Conservation (phyloP, 805 yeast genomes). For the Teunomyces atbi region DNA sequence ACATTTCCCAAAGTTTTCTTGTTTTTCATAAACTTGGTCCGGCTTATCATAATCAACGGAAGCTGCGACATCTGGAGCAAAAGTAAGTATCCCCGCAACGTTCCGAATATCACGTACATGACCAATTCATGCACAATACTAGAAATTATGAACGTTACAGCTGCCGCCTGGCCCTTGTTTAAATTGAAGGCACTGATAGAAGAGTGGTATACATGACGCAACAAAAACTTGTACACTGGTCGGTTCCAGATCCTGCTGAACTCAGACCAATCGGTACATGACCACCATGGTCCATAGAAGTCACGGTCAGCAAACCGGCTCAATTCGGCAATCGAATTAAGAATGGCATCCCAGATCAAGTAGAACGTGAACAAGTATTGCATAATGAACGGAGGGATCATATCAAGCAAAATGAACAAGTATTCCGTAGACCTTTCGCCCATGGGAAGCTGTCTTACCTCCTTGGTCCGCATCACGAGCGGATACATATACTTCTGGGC, state of each 20-base stretch:
- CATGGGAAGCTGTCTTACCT: conserved; percentile 51
- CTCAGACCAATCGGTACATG: conserved; percentile 88
- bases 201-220: conserved; percentile 93
- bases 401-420: conserved; percentile 62
- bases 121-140: conserved; percentile 86
- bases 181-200: conserved; percentile 74
- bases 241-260: conserved; percentile 92
- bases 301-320: conserved; percentile 85
- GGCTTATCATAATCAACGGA: conserved; percentile 68
- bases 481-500: conserved; percentile 80
- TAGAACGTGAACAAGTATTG: conserved; percentile 79
- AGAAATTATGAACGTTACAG: conserved; percentile 76
- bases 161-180: conserved; percentile 65
- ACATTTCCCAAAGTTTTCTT: conserved; percentile 68
- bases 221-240: conserved; percentile 85
- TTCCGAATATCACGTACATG: conserved; percentile 84
- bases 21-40: conserved; percentile 54
- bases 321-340: conserved; percentile 86
- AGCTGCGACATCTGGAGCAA: conserved; percentile 83
- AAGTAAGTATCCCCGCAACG: conserved; percentile 76
- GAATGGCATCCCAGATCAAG: conserved; percentile 92
- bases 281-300: conserved; percentile 98
- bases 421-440: conserved; percentile 44
- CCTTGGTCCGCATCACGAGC: conserved; percentile 56
- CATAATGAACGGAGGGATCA: conserved; percentile 76